phyloP scores from a whole-genome alignment of 257 asterid genomes.

The Ophiorrhiza pumila region DNA sequence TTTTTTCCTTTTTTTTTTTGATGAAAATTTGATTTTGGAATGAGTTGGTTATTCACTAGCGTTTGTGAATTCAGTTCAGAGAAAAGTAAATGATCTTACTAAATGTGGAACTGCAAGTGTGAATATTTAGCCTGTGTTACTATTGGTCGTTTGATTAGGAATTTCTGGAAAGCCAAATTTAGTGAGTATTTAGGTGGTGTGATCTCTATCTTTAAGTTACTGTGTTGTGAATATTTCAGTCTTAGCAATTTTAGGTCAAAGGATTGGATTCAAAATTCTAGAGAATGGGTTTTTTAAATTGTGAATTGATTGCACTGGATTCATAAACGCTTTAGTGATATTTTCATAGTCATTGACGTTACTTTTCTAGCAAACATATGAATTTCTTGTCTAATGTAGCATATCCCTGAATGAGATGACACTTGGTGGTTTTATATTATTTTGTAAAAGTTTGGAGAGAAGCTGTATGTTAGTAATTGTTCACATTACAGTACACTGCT shows the following conservation, averaged over 20 bases:
- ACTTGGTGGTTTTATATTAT: not conserved
- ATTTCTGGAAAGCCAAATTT: not conserved
- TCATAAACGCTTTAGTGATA: not conserved
- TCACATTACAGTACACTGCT: constrained; percentile 13
- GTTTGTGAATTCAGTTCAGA: not conserved
- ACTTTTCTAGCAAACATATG: not conserved
- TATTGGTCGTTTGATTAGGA: too few species aligned
- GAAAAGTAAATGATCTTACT: too few species aligned
- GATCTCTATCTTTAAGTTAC: not conserved
- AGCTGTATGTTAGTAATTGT: constrained; percentile 2
- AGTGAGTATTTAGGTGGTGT: not conserved
- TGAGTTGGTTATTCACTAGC: not conserved
- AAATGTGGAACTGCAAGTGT: not conserved
- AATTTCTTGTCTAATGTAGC: not conserved
- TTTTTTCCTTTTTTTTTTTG: not conserved
- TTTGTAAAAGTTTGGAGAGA: not conserved
- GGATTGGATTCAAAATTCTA: not conserved
- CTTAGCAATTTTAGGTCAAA: not conserved
- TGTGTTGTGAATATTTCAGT: not conserved
- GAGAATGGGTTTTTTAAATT: too few species aligned
- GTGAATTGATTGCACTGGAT: not conserved
- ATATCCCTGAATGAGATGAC: not conserved
- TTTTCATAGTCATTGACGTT: not conserved
- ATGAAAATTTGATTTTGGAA: not conserved
- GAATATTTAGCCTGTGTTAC: not conserved